Base-by-base conservation (phyloP, 495 filamentous ascomycete genomes). In the Neurospora pannonica region DNA sequence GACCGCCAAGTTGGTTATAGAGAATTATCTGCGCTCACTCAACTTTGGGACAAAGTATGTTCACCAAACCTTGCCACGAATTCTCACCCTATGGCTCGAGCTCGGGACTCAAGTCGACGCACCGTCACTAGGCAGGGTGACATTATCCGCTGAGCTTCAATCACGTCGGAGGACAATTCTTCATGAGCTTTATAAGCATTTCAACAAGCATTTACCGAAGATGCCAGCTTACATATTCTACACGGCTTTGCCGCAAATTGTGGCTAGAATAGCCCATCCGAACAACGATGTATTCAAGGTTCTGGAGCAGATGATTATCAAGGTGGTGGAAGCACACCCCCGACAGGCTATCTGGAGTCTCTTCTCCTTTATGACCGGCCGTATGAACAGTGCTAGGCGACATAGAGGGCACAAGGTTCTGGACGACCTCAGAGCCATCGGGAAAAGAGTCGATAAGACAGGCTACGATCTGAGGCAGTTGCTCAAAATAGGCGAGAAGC, bases 321-420 rank as follows among this genome's bases (percentile, higher is more conserved):
- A 92, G 78, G 92, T 97, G 54, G 90, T 97, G 34, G 84, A 89
- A 28, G 82, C 87, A 19, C 90, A 97, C 79, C 95, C 96, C 4
- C 92, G 93, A 77, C 96, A 98, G 82, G 92, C 95, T n/a, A 81
- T 98, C 69, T 99, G 96, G 97, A 93, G 90, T 74, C 83, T 98
- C 15, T 88, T 98, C 71, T 93, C 95, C 7, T 90, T 97, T 24
- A 90, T 92, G 77, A 89, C 89, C 54, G 78, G 78, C 5, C 81
- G 77, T 8, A 78, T 82, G 74, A 71, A 73, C 5, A 86, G 89
- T 3, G 88, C 91, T 36, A 83, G 91, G 24, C 85, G 83, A 28
- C 77, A 75, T 24, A 85, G 91, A 28, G 91, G 89, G 0, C 77
- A 78, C 6, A 82, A 82, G 42, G 84, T 92, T 19, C 75, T 91